Base-by-base conservation (phyloP, 202 grass and related monocot species). In the Schoenoplectus triqueter region DNA sequence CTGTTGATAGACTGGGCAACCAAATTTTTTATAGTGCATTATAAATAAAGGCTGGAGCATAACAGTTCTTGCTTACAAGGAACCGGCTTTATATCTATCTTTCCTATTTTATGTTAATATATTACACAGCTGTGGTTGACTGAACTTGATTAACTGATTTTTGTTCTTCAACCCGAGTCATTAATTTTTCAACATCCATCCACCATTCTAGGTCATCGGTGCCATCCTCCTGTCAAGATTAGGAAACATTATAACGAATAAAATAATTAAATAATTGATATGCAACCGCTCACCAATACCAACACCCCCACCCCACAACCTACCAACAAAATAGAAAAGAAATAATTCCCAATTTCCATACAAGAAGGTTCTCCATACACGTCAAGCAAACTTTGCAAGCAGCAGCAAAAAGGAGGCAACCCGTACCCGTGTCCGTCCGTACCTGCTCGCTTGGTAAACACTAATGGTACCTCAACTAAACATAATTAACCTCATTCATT, bases 131-230 rank as follows among this genome's bases (percentile, higher is more conserved):
- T 56, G 50, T 8, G 73, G 47, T 39, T 77, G 10, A 57, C 0
- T 46, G 52, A 65, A n/a, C 41, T 59, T 70, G 20, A 70, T 1
- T 31, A 56, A 13, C 19, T 50, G 49, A 70, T 70, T 68, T 85
- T 73, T 88, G 89, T 55, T 54, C 70, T 87, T 95, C 89, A 61
- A 94, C 73, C 75, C 92, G 94, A 7, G 85, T 87, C 47, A 86
- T 44, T 21, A 92, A 54, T 72, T 48, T 91, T 80, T 94, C 94
- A 5, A 80, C 92, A 15, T 91, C 82, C 84, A 85, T 90, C 94
- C 94, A 94, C 86, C 87, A 97, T 21, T 89, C 89, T 18, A 92
- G 87, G 41, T 86, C 82, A 64, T 0, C 80, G 48, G 4, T 51
- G 11, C 66, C 64, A 10, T 90, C 85, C 42, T 86, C 81, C 95